Conservation (phyloP, 768 basidiomycete genomes). For the Cystofilobasidium ferigula region DNA sequence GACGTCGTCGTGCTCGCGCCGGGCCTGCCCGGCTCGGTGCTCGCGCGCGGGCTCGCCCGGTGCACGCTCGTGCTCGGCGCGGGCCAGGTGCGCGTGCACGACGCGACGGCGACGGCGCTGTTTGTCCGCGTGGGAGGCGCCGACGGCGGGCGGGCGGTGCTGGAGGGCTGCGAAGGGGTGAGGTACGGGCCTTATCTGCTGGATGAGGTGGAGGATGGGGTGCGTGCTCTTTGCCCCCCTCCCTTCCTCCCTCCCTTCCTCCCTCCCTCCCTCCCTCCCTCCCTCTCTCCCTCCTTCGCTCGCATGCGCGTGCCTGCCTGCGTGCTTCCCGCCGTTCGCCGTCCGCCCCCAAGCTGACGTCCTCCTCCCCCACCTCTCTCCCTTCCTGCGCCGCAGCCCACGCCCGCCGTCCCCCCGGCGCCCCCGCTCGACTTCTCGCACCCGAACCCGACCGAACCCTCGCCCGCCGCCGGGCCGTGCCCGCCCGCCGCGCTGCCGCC, state of each 20-base stretch:
- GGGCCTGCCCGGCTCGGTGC: not conserved
- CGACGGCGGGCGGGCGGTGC: conserved; percentile 4
- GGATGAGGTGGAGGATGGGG: no score
- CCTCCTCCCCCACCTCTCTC: not conserved
- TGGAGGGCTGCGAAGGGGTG: conserved; percentile 3
- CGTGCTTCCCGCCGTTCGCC: no score
- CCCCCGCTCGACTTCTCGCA: conserved; percentile 24
- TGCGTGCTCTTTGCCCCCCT: no score
- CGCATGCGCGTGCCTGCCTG: no score
- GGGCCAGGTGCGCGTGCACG: conserved; percentile 19
- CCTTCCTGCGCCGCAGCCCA: not conserved
- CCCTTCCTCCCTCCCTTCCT: no score
- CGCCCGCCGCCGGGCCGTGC: conserved; percentile 9
- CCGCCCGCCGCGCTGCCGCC: no score
- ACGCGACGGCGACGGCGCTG: not conserved
- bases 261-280: not conserved
- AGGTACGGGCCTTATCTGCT: conserved; percentile 10
- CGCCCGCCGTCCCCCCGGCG: not conserved
- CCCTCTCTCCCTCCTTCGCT: no score
- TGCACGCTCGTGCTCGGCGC: conserved; percentile 7
- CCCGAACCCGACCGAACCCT: conserved; percentile 17
- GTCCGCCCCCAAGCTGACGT: not conserved
- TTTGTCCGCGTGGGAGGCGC: not conserved
- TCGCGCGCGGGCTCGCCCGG: not conserved
- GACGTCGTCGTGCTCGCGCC: conserved; percentile 2